Conservation (phyloP, 1,139 yeast genomes). For the Wickerhamomyces sp. region DNA sequence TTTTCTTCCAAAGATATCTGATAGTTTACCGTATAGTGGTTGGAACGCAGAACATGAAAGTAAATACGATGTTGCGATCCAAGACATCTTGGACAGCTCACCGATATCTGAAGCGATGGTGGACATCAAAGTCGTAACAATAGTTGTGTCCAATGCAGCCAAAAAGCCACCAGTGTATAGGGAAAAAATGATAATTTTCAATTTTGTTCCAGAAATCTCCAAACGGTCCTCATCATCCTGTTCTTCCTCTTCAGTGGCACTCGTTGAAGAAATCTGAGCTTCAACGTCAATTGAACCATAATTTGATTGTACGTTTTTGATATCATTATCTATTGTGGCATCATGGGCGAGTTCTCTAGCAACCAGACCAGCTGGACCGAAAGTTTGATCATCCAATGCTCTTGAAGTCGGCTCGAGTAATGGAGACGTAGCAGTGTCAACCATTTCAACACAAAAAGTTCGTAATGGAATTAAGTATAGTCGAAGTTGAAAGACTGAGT, state of each 20-base stretch:
- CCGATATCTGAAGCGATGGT: slow-evolving; percentile 60
- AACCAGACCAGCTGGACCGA: slow-evolving; percentile 11
- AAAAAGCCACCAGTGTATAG: slow-evolving; percentile 46
- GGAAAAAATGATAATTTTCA: slow-evolving; percentile 29
- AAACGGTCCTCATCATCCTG: background rate
- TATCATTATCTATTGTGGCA: slow-evolving; percentile 3
- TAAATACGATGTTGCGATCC: slow-evolving; percentile 59
- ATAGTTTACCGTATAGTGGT: slow-evolving; percentile 80
- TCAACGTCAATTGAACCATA: slow-evolving; percentile 16
- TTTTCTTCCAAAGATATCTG: slow-evolving; percentile 83
- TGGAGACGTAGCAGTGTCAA: slow-evolving; percentile 10
- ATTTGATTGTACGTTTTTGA: background rate
- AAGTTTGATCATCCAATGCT: slow-evolving; percentile 12
- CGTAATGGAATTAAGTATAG: no score
- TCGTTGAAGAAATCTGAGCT: slow-evolving; percentile 34
- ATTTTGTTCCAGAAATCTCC: slow-evolving; percentile 3
- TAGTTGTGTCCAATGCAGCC: slow-evolving; percentile 60
- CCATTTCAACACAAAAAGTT: no score
- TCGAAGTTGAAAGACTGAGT: no score
- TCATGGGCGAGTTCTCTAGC: slow-evolving; percentile 11
- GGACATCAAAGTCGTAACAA: slow-evolving; percentile 54
- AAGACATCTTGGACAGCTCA: slow-evolving; percentile 46
- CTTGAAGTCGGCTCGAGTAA: slow-evolving; percentile 7
- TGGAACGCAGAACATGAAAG: slow-evolving; percentile 61
- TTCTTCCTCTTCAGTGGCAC: slow-evolving; percentile 6